Evolutionary conservation across 768 basidiomycete species (phyloP).

Genomic region (Tephrocybe sp.): DNA sequence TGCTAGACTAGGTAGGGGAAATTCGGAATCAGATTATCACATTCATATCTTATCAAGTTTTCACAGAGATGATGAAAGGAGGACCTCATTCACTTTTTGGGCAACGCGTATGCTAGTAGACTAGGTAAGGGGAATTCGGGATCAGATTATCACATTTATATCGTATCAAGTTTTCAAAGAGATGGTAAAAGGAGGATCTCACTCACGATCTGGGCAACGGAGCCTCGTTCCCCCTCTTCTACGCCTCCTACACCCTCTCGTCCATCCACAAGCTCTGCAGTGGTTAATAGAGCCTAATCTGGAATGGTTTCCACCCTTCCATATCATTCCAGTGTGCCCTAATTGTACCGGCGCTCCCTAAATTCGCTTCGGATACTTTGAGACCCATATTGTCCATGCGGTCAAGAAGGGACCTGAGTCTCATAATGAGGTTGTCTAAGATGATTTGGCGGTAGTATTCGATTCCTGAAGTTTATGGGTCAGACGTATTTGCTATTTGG

Average conservation of each 20-base stretch:
- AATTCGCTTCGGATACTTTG: constrained; percentile 60
- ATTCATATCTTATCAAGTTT: no score
- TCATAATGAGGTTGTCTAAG: constrained; percentile 88
- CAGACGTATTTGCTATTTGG: constrained; percentile 91
- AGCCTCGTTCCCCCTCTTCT: constrained; percentile 81
- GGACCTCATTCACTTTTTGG: no score
- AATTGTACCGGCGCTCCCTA: constrained; percentile 57
- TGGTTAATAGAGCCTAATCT: constrained; percentile 59
- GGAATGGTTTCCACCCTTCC: constrained; percentile 82
- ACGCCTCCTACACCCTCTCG: constrained; percentile 67
- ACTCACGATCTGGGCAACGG: constrained; percentile 39
- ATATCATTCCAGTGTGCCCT: no score
- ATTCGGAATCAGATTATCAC: not conserved
- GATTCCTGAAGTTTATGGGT: constrained; percentile 87
- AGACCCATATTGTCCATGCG: constrained; percentile 90
- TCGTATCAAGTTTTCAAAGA: no score
- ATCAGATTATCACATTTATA: no score
- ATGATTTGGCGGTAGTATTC: constrained; percentile 90
- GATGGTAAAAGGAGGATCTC: no score
- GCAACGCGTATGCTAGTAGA: constrained; percentile 46
- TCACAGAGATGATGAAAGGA: no score
- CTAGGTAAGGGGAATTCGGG: constrained; percentile 33
- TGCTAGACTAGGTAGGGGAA: constrained; percentile 40
- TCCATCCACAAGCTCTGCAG: constrained; percentile 78
- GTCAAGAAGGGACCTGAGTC: constrained; percentile 78